Evolutionary conservation across 345 rosid species (phyloP), one percentile per base, ranked within the genome.

Genomic region (Camelina neglecta): DNA sequence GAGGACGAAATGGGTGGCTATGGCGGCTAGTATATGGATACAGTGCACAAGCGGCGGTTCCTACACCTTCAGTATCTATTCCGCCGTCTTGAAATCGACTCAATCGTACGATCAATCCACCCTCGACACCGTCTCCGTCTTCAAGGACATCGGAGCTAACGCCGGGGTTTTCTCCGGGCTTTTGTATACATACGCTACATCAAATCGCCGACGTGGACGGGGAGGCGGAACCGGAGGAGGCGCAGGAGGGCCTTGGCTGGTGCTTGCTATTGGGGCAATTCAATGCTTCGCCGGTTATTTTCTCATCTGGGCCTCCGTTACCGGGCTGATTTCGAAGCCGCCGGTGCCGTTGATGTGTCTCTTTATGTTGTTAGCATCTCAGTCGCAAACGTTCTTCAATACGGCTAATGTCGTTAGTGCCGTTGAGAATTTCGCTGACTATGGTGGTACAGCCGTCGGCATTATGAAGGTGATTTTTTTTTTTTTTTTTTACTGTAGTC

Each of bases 81-180:
- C 97, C 42, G 71, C 94, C 7, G 33, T 69, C 57, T 88, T 93
- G 64, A 93, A 93, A 82, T 85, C 95, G 56, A 81, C 85, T 39
- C 98, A 93, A 75, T 78, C 65, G 66, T 90, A 91, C 86, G 87
- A 89, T 75, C 98, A 91, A 77, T 86, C 89, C 13, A 93, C 98
- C 6, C 98, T 93, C 72, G 98, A 93, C 85, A 91, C 91, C 80
- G 88, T 93, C 80, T 93, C 97, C 45, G 98, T 93, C 82, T 91
- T 90, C 85, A 93, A 93, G 51, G 96, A 93, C 83, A 91, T 93
- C 81, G 97, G 98, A 18, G 94, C 96, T 47, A 91, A 91, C 88
- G 84, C 79, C 80, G 98, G 96, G 4, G 44, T 88, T 84, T 80
- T 91, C 59, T 86, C 97, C 11, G 98, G 98, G 29, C 81, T 91